Percentiles rank a stretch among this genome's conserved stretches.
Evolutionary conservation across 2,329 filamentous ascomycete genomes (phyloP).

Genomic region (Colletotrichum truncatum): DNA sequence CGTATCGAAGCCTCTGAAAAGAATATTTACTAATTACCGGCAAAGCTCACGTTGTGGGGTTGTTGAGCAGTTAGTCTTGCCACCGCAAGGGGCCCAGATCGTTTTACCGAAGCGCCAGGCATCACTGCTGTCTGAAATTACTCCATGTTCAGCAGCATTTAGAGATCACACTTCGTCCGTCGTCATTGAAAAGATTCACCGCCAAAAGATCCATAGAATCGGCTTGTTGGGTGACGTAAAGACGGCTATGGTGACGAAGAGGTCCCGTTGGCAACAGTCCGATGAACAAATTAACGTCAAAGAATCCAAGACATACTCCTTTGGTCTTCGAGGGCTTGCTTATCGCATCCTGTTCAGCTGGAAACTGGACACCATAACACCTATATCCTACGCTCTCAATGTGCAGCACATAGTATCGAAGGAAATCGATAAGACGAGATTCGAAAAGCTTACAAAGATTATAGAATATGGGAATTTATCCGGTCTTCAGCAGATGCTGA

Average conservation of each 20-base stretch:
- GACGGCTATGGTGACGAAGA: background rate
- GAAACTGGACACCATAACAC: background rate
- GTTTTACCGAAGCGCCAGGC: background rate
- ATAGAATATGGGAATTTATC: background rate
- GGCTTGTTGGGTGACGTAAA: background rate
- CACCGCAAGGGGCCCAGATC: background rate
- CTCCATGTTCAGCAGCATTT: background rate
- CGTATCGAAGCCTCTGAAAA: too few species aligned
- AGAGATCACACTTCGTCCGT: background rate
- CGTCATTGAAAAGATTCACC: too few species aligned
- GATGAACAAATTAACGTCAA: background rate
- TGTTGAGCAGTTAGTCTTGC: background rate
- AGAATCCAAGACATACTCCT: background rate
- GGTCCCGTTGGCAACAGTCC: background rate
- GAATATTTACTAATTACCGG: too few species aligned
- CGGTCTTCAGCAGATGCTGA: background rate
- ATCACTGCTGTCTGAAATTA: background rate
- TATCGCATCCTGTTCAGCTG: background rate
- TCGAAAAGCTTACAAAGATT: rapidly evolving
- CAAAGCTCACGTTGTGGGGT: background rate
- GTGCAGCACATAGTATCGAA: background rate
- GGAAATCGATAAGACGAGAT: background rate
- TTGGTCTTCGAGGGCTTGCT: background rate
- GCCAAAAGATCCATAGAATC: background rate
- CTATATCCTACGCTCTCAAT: background rate